Evolutionary conservation across 257 asterid genomes (phyloP).

Genomic region (Apocynum venetum): DNA sequence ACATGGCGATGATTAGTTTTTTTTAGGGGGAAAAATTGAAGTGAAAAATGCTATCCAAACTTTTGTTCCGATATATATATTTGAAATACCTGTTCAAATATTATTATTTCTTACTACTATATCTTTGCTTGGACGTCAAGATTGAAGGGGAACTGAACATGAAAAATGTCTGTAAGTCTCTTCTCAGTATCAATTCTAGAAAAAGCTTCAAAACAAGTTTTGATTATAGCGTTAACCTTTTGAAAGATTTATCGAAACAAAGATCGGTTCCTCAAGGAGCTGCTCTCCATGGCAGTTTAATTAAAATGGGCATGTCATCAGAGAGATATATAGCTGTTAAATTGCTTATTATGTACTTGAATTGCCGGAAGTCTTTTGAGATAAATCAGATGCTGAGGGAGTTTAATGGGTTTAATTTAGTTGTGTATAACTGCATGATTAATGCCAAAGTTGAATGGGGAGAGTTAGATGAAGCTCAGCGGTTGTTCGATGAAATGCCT

Average conservation of each 20-base stretch:
- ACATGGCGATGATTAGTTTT: no score
- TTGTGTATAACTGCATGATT: slow-evolving; percentile 68
- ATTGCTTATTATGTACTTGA: slow-evolving; percentile 57
- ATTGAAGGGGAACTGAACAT: background rate
- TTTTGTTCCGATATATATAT: background rate
- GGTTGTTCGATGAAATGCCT: slow-evolving; percentile 84
- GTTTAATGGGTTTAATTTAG: slow-evolving; percentile 64
- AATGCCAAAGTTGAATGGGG: slow-evolving; percentile 54
- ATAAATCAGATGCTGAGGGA: slow-evolving; percentile 60
- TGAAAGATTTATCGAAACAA: slow-evolving; percentile 38
- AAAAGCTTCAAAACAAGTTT: slow-evolving; percentile 33
- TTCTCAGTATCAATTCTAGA: slow-evolving; percentile 36
- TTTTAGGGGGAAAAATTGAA: no score
- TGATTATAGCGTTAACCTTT: slow-evolving; percentile 28
- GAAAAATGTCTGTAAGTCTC: slow-evolving; percentile 17
- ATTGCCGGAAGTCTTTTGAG: slow-evolving; percentile 41
- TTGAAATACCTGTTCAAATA: no score
- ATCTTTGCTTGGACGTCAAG: background rate
- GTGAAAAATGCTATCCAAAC: background rate
- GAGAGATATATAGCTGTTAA: slow-evolving; percentile 53
- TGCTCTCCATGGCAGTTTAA: slow-evolving; percentile 60
- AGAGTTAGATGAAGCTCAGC: slow-evolving; percentile 35
- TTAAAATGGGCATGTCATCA: slow-evolving; percentile 64
- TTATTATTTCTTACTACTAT: background rate
- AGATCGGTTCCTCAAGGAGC: slow-evolving; percentile 37